Evolutionary conservation across 257 asterid species (phyloP), one percentile per base, ranked within the genome.

Genomic region (Rhazya stricta): DNA sequence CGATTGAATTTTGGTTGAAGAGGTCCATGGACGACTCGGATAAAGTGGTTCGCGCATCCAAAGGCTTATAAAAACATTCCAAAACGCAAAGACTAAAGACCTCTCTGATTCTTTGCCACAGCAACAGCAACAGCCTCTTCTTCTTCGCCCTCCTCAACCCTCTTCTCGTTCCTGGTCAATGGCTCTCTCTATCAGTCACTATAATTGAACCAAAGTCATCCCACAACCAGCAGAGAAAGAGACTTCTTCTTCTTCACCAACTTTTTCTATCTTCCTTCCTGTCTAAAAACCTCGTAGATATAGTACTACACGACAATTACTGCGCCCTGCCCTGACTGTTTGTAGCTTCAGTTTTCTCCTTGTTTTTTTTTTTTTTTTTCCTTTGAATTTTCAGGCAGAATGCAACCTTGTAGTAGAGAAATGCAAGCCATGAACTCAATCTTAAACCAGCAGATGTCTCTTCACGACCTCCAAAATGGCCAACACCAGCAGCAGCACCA

Each of bases 341-440:
- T 3, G 12, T 36, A 71, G 65, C 75, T 71, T 71, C 9, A 51
- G 10, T 41, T 6, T 12, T 16, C 27, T 7, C n/a, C 50, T 23
- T 37, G n/a, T 41, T 54, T 54, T 54, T 71, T 4, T 16, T 45
- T 45, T 45, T 13, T 45, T 45, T 45, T 45, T 3, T 45, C 16
- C 3, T 45, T 1, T 25, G 36, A 58, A 34, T 6, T 37, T 42
- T 32, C 4, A 29, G 54, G 30, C 19, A 74, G 50, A 42, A 79
- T 81, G 84, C 84, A 81, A 77, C 84, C 84, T 39, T 48, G 81
- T 67, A 71, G 83, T 66, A 82, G 84, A 74, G 89, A 86, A 72
- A 80, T 89, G 79, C 82, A 84, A 73, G 72, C 90, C 69, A 86
- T 87, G 88, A 88, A 88, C 82, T 63, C 92, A 19, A 83, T 86